These are phyloP conservation scores for Rhizophagus sp. DNA, from an alignment of 192 early-diverging fungal species.

Conservation along the genomic window DNA sequence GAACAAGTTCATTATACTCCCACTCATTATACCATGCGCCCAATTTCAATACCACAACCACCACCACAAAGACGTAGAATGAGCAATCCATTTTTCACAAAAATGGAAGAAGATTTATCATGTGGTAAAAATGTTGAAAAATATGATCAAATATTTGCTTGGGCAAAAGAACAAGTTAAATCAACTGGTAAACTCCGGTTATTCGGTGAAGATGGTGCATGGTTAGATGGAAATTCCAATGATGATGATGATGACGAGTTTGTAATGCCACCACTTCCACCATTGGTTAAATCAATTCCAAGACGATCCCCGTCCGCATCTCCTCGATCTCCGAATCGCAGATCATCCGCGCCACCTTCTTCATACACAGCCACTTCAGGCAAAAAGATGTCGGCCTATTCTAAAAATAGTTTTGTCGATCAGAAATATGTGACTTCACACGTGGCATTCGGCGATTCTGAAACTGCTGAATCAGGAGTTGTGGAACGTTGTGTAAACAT, in stretches of 20 bases:
- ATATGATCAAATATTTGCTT: constrained; percentile 24
- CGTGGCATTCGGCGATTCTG: not conserved
- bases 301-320: not conserved
- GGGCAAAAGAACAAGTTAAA: constrained; percentile 28
- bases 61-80: not conserved
- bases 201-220: constrained; percentile 22
- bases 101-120: not conserved
- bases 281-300: not conserved
- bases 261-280: constrained; percentile 5
- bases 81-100: not conserved
- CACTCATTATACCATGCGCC: constrained; percentile 12
- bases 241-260: constrained; percentile 10
- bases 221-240: not conserved
- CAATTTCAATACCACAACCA: not conserved
- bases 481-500: constrained; percentile 18
- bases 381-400: not conserved
- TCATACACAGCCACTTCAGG: not conserved
- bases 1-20: constrained; percentile 33
- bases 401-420: not conserved
- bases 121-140: not conserved
- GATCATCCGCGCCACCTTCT: not conserved
- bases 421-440: not conserved
- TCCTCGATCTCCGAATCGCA: not conserved
- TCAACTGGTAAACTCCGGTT: constrained; percentile 5
- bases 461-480: constrained; percentile 9